These are phyloP conservation scores for Candida awuae DNA, from an alignment of 805 yeast genomes.

Conservation along the genomic window DNA sequence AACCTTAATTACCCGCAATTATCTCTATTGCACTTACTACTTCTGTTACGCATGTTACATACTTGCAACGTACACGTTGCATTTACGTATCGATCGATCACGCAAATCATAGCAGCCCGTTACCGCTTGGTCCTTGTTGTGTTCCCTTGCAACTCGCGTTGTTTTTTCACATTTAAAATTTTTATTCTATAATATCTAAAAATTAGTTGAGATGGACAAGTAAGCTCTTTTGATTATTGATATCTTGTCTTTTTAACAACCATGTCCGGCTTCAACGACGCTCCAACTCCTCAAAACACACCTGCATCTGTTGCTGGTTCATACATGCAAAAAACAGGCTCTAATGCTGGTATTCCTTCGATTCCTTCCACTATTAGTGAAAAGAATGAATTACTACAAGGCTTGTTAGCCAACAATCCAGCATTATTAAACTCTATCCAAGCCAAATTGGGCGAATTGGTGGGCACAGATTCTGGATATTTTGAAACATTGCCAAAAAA, in stretches of 20 bases:
- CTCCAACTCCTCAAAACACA: slow-evolving; percentile 98
- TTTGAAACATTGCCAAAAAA: slow-evolving; percentile 63
- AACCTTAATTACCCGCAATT: too few relatives aligned
- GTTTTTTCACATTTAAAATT: not conserved
- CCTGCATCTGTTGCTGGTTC: slow-evolving; percentile 82
- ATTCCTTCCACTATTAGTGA: slow-evolving; percentile 70
- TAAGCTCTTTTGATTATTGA: too few relatives aligned
- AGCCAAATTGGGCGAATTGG: slow-evolving; percentile 75
- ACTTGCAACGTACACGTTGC: too few relatives aligned
- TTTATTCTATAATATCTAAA: too few relatives aligned
- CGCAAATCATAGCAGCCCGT: too few relatives aligned
- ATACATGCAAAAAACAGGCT: slow-evolving; percentile 48
- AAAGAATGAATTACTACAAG: slow-evolving; percentile 37
- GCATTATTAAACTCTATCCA: slow-evolving; percentile 80
- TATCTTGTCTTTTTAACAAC: not conserved
- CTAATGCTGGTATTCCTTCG: slow-evolving; percentile 46
- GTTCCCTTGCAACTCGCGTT: not conserved
- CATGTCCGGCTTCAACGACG: slow-evolving; percentile 30
- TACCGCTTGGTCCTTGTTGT: too few relatives aligned
- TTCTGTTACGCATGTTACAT: too few relatives aligned
- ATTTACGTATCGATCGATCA: too few relatives aligned
- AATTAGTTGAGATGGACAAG: too few relatives aligned
- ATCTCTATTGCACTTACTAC: too few relatives aligned
- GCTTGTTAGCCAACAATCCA: slow-evolving; percentile 54
- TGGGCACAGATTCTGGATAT: slow-evolving; percentile 85